Base-by-base conservation (phyloP, 169 alveolate species). In the Plasmodium falciparum region DNA sequence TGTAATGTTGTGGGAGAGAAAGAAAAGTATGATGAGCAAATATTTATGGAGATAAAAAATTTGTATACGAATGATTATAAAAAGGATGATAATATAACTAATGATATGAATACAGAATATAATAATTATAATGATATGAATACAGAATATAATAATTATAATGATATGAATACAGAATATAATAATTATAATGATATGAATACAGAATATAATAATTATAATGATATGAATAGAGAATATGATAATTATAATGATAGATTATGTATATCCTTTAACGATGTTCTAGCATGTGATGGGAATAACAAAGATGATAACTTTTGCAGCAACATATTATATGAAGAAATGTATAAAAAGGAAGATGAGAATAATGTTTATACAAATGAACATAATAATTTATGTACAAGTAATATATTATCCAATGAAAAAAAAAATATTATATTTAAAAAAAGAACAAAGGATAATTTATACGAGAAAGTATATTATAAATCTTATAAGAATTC, bases 1-100 rank as follows among this genome's bases (percentile, higher is more conserved):
- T 47, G 71, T 59, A 66, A 58, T 39, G 63, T 20, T 24, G 11
- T 78, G 24, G 50, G 54, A 15, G 47, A 8, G 8, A 17, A 47
- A 11, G 62, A 24, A 24, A 17, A 47, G 49, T 67, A 78, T 39
- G 39, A 50, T 43, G 29, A 59, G 8, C 45, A 78, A 9, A 65
- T 78, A n/a, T 78, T 78, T 66, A 39, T 3, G 24, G 67, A 78
- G 67, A 49, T 78, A 50, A 78, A 78, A 58, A 71, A 78, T 52
- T 78, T 78, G 50, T 78, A 78, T 59, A 78, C 50, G 67, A 65
- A 50, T 66, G 29, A 50, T 66, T 54, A 78, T 61, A 22, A 33
- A 33, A 33, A 33, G 8, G 45, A 33, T 5, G 47, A 52, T 33
- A 45, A 22, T 24, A 72, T 17, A 17, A 9, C 39, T 54, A 17